Conservation (phyloP, 2,329 filamentous ascomycete genomes). For the Pleurostoma richardsiae region DNA sequence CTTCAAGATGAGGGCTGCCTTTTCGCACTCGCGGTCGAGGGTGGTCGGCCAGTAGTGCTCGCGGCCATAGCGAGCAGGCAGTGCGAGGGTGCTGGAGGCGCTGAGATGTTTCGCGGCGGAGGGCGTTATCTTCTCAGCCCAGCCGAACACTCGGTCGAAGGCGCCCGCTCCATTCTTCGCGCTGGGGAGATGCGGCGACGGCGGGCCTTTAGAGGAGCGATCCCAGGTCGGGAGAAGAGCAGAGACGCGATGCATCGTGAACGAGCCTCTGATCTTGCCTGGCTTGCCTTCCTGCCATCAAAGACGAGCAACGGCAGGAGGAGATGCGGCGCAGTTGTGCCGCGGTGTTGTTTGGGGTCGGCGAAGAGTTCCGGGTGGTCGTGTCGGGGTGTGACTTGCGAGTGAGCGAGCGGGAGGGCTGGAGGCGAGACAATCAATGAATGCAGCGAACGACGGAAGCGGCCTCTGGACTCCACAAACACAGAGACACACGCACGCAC, state of each 20-base stretch:
- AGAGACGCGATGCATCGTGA: slow-evolving; percentile 40
- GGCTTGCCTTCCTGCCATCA: neutral
- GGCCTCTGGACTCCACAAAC: no score
- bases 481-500: no score
- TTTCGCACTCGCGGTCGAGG: slow-evolving; percentile 85
- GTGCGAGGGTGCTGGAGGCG: slow-evolving; percentile 9
- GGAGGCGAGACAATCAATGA: no score
- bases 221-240: slow-evolving; percentile 36
- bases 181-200: slow-evolving; percentile 1
- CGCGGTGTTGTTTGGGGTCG: no score
- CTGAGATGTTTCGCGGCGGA: slow-evolving; percentile 9
- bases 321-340: no score
- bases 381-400: no score
- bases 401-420: no score
- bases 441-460: no score
- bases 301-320: neutral
- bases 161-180: slow-evolving; percentile 4
- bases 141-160: slow-evolving; percentile 24
- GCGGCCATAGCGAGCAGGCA: slow-evolving; percentile 11
- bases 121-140: slow-evolving; percentile 18
- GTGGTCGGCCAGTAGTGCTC: slow-evolving; percentile 47
- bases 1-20: slow-evolving; percentile 81
- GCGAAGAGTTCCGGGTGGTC: no score
- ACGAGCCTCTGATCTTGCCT: neutral
- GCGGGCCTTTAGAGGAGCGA: slow-evolving; percentile 12